phyloP scores from a whole-genome alignment of 2,329 filamentous ascomycete genomes.

The Diaporthe longicolla region DNA sequence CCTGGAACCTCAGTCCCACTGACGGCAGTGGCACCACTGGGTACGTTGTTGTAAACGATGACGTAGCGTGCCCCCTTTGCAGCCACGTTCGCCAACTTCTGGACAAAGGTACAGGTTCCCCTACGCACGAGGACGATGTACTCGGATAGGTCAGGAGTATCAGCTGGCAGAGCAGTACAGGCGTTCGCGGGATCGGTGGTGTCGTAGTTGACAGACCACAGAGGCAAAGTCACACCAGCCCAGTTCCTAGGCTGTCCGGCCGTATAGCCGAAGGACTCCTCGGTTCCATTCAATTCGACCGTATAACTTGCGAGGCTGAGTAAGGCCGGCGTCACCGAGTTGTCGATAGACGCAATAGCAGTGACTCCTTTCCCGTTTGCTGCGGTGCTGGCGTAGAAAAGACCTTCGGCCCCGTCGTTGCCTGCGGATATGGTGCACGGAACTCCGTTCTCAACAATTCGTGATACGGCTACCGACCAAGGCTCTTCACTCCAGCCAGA shows the following conservation, averaged over 20 bases:
- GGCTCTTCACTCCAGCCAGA: slow-evolving; percentile 68
- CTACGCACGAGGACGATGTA: slow-evolving; percentile 73
- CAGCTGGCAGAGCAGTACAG: slow-evolving; percentile 65
- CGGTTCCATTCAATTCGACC: slow-evolving; percentile 52
- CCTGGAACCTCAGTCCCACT: slow-evolving; percentile 51
- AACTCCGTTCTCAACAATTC: slow-evolving; percentile 68
- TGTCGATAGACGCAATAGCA: slow-evolving; percentile 66
- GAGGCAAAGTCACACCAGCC: slow-evolving; percentile 60
- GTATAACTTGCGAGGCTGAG: slow-evolving; percentile 59
- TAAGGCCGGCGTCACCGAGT: slow-evolving; percentile 58
- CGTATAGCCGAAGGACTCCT: slow-evolving; percentile 59
- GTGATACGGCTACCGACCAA: slow-evolving; percentile 64
- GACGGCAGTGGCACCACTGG: slow-evolving; percentile 51
- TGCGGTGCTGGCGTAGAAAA: slow-evolving; percentile 65
- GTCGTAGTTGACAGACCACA: slow-evolving; percentile 66
- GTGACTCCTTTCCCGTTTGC: slow-evolving; percentile 63
- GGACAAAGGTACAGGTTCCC: slow-evolving; percentile 68
- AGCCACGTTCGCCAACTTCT: slow-evolving; percentile 67
- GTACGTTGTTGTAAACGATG: slow-evolving; percentile 71
- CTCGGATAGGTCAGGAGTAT: slow-evolving; percentile 69
- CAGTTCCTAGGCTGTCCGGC: slow-evolving; percentile 59
- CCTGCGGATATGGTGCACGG: slow-evolving; percentile 68
- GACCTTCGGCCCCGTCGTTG: slow-evolving; percentile 61
- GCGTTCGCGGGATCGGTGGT: slow-evolving; percentile 62
- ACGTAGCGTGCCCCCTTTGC: slow-evolving; percentile 72